Evolutionary conservation across 2,329 filamentous ascomycete genomes (phyloP).

Genomic region (Teratosphaeria pseudoeucalypti): DNA sequence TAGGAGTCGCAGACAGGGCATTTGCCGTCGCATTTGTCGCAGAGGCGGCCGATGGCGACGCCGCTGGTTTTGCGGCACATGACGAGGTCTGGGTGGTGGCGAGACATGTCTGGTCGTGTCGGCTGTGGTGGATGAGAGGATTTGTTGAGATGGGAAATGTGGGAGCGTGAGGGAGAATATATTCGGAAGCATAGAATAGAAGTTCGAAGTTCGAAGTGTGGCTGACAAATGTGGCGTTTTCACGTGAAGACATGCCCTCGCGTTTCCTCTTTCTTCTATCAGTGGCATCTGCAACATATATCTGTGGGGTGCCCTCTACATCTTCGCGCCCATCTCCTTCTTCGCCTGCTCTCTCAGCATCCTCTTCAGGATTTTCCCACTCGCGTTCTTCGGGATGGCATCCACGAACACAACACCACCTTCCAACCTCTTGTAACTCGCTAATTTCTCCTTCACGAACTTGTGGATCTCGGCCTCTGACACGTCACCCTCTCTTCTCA

Average conservation of each 20-base stretch:
- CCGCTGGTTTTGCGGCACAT: constrained; percentile 99
- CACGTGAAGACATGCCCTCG: neutral
- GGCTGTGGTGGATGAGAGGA: neutral
- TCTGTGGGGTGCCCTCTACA: constrained; percentile 11
- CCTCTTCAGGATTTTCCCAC: constrained; percentile 30
- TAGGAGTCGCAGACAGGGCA: constrained; percentile 98
- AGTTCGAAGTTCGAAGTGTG: neutral
- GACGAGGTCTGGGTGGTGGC: constrained; percentile 77
- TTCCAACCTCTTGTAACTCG: constrained; percentile 37
- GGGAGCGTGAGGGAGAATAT: neutral
- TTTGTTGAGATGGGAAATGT: neutral
- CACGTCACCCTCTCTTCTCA: constrained; percentile 22
- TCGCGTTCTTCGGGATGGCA: constrained; percentile 26
- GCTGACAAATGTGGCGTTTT: neutral
- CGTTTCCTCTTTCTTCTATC: too few species aligned
- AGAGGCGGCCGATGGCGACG: constrained; percentile 95
- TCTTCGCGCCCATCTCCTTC: constrained; percentile 28
- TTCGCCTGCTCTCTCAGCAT: constrained; percentile 37
- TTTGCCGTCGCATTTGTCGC: constrained; percentile 99
- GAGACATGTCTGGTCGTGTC: neutral
- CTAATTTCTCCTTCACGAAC: constrained; percentile 31
- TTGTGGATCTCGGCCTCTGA: constrained; percentile 31
- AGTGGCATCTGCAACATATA: neutral
- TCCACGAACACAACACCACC: constrained; percentile 36
- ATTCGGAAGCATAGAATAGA: neutral